Evolutionary conservation across 805 yeast genomes (phyloP).

Genomic region (Jamesozyma lodderae): DNA sequence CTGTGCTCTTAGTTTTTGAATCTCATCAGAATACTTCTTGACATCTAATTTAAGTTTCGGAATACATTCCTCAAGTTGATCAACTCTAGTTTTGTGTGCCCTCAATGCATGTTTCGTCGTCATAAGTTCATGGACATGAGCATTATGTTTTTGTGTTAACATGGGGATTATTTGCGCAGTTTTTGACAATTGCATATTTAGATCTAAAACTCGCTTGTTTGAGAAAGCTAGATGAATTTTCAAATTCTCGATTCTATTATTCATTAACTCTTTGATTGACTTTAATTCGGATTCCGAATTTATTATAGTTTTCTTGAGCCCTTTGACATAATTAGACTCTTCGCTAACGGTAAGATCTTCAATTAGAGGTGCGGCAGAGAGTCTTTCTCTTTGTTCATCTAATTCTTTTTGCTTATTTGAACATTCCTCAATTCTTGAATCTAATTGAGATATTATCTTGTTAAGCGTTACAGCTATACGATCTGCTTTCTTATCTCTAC

Average conservation of each 20-base stretch:
- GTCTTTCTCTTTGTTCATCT: neutral
- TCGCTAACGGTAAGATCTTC: slow-evolving; percentile 3
- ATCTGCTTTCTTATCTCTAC: neutral
- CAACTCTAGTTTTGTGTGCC: too few species aligned
- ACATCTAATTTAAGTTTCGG: too few species aligned
- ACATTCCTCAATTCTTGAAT: neutral
- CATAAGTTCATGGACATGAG: too few species aligned
- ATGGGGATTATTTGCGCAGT: too few species aligned
- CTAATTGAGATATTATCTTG: neutral
- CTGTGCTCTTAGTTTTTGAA: too few species aligned
- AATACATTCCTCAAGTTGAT: too few species aligned
- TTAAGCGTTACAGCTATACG: neutral
- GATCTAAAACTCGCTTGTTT: too few species aligned
- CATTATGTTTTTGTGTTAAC: too few species aligned
- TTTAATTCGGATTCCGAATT: slow-evolving; percentile 5
- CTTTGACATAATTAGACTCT: slow-evolving; percentile 6
- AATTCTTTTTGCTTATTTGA: neutral
- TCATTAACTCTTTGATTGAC: slow-evolving; percentile 3
- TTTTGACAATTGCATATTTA: too few species aligned
- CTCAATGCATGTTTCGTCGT: too few species aligned
- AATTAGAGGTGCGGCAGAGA: neutral
- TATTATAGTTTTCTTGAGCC: slow-evolving; percentile 5
- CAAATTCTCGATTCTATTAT: slow-evolving; percentile 7
- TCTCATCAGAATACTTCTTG: too few species aligned
- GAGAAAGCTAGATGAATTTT: too few species aligned